A percentile compares a stretch with the other conserved stretches of the same genome.
These are phyloP conservation scores for Xylariaceae sp. DNA, from an alignment of 2,329 filamentous ascomycete genomes.

Conservation along the genomic window DNA sequence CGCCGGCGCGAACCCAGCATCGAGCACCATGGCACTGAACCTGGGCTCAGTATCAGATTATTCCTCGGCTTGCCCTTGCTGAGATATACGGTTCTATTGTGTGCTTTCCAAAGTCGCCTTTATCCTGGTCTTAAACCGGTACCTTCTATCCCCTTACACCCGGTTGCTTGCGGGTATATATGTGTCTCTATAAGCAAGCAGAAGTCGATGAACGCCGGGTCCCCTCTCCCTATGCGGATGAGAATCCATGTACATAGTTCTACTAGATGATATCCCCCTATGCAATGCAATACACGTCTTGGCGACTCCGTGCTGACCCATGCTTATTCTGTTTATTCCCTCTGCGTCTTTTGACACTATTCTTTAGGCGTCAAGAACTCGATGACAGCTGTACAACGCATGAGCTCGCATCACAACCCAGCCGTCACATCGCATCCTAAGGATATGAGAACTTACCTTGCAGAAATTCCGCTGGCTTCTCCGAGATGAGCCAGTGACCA, in stretches of 20 bases:
- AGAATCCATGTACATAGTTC: constrained; percentile 16
- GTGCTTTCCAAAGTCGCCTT: neutral
- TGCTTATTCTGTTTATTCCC: too few relatives aligned
- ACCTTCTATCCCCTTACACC: neutral
- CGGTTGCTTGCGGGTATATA: too few relatives aligned
- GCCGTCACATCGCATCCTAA: too few relatives aligned
- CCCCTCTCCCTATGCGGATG: constrained; percentile 8
- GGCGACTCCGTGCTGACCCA: constrained; percentile 8
- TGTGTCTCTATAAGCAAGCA: constrained; percentile 9
- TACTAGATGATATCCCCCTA: constrained; percentile 20
- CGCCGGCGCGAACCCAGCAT: constrained; percentile 19
- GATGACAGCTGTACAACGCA: constrained; percentile 47
- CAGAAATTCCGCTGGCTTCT: constrained; percentile 76
- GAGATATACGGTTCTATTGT: constrained; percentile 20
- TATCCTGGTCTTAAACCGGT: constrained; percentile 1
- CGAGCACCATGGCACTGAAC: constrained; percentile 24
- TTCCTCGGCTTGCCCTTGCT: constrained; percentile 24
- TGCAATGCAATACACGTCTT: constrained; percentile 21
- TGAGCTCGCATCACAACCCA: neutral
- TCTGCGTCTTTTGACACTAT: constrained; percentile 23
- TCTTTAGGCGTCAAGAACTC: constrained; percentile 55
- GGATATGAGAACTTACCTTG: constrained; percentile 53
- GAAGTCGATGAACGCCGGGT: constrained; percentile 9
- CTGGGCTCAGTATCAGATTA: constrained; percentile 19
- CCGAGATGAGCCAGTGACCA: constrained; percentile 88